These are phyloP conservation scores for Incumbomyces delicatus DNA, from an alignment of 2,329 filamentous ascomycete genomes.

Conservation along the genomic window DNA sequence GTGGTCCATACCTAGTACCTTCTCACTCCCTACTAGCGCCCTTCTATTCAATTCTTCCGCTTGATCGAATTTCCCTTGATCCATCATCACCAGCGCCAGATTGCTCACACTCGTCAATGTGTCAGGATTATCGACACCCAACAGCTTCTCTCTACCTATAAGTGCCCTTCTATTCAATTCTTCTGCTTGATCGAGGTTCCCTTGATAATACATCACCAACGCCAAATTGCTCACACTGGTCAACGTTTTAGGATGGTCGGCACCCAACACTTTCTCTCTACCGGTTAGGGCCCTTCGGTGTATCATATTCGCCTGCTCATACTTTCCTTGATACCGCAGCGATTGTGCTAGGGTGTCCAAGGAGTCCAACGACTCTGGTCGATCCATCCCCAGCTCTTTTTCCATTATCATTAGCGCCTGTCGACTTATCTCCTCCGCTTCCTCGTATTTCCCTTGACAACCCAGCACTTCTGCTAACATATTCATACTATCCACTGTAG, in stretches of 20 bases:
- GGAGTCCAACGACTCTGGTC: constrained; percentile 20
- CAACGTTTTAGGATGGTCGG: constrained; percentile 8
- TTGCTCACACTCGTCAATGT: constrained; percentile 19
- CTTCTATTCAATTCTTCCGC: constrained; percentile 15
- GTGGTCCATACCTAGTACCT: neutral
- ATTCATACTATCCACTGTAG: no score
- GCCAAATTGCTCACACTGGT: constrained; percentile 11
- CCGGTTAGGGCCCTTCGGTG: neutral
- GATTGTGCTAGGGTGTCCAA: constrained; percentile 14
- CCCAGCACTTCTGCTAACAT: no score
- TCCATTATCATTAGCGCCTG: constrained; percentile 14
- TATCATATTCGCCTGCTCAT: constrained; percentile 17
- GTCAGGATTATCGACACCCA: constrained; percentile 19
- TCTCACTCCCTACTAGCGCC: neutral
- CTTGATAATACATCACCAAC: constrained; percentile 14
- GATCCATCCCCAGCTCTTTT: constrained; percentile 17
- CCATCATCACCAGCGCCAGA: constrained; percentile 7
- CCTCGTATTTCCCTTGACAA: constrained; percentile 14
- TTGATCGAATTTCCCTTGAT: constrained; percentile 14
- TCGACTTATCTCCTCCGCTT: constrained; percentile 17
- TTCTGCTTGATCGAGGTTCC: constrained; percentile 17
- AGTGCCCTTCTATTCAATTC: constrained; percentile 16
- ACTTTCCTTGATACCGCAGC: no score
- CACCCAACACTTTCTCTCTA: neutral
- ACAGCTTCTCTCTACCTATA: constrained; percentile 11